Percentiles rank a stretch among this genome's conserved stretches.
These are phyloP conservation scores for Neurospora sp. DNA, from an alignment of 495 filamentous ascomycete genomes.

Conservation along the genomic window DNA sequence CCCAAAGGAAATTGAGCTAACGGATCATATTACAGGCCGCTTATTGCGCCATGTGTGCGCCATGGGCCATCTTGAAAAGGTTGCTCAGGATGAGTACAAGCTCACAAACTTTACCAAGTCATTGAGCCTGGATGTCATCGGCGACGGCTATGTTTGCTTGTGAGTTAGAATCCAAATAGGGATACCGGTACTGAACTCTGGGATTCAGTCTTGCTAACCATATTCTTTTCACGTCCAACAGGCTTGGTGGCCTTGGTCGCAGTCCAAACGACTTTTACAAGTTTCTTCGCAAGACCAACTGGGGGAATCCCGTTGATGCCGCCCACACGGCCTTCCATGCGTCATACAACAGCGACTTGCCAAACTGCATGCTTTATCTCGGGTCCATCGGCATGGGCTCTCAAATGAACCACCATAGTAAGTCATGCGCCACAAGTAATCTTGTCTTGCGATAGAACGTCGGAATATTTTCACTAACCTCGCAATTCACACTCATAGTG, in stretches of 20 bases:
- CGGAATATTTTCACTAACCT: not conserved
- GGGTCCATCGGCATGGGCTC: not conserved
- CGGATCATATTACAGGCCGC: constrained; percentile 3
- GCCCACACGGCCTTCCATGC: constrained; percentile 30
- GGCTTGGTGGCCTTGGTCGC: not conserved
- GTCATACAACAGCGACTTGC: constrained; percentile 30
- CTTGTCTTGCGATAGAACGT: not conserved
- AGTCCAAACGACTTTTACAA: not conserved
- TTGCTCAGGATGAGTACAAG: constrained; percentile 32
- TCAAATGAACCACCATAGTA: not conserved
- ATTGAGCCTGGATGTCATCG: constrained; percentile 22
- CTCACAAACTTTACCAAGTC: constrained; percentile 34
- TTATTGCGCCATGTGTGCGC: constrained; percentile 40
- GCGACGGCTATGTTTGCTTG: constrained; percentile 17
- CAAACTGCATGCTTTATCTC: not conserved
- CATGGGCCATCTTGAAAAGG: constrained; percentile 39
- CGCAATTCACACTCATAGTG: constrained; percentile 19
- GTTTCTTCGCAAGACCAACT: constrained; percentile 31
- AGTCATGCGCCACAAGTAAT: not conserved
- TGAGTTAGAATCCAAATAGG: not conserved
- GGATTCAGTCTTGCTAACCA: not conserved
- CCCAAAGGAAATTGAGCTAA: not conserved
- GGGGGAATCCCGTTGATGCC: constrained; percentile 27
- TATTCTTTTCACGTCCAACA: not conserved
- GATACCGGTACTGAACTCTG: not conserved